Conservation (phyloP, 805 yeast genomes). For the Pichia paraexigua region DNA sequence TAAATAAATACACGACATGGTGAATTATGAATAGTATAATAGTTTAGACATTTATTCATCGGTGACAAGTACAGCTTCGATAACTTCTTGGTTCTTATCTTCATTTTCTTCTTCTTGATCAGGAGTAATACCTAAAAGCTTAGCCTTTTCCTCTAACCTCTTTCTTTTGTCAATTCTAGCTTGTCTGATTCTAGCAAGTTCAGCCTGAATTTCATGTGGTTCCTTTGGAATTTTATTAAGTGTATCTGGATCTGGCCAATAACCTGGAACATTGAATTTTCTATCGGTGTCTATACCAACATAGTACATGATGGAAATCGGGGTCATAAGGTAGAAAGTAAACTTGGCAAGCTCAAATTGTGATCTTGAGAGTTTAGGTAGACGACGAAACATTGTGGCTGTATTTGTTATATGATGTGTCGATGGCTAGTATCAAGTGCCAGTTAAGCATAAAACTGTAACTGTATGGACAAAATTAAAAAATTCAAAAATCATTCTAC, state of each 20-base stretch:
- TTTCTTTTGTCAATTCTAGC: slow-evolving; percentile 68
- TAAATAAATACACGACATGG: neutral
- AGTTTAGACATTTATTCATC: slow-evolving; percentile 2
- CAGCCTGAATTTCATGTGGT: slow-evolving; percentile 85
- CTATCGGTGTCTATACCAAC: slow-evolving; percentile 86
- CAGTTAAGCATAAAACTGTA: too few relatives aligned
- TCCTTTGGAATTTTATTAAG: slow-evolving; percentile 89
- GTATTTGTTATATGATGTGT: neutral
- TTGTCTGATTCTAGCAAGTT: slow-evolving; percentile 75
- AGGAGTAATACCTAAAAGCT: slow-evolving; percentile 54
- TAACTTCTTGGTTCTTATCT: slow-evolving; percentile 1
- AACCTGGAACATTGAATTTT: slow-evolving; percentile 85
- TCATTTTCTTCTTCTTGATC: slow-evolving; percentile 20
- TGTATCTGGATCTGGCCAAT: slow-evolving; percentile 95
- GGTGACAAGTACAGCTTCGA: slow-evolving; percentile 7
- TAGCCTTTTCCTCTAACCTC: slow-evolving; percentile 64
- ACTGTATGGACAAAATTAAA: too few relatives aligned
- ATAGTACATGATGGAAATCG: slow-evolving; percentile 87
- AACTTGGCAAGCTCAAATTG: slow-evolving; percentile 58
- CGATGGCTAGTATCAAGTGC: too few relatives aligned
- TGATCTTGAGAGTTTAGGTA: slow-evolving; percentile 35
- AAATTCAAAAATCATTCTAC: neutral
- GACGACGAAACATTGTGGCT: slow-evolving; percentile 1
- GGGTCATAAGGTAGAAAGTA: slow-evolving; percentile 77
- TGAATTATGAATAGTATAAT: neutral